Conservation (phyloP, 2,329 filamentous ascomycete species). For the Rutstroemia sp. region DNA sequence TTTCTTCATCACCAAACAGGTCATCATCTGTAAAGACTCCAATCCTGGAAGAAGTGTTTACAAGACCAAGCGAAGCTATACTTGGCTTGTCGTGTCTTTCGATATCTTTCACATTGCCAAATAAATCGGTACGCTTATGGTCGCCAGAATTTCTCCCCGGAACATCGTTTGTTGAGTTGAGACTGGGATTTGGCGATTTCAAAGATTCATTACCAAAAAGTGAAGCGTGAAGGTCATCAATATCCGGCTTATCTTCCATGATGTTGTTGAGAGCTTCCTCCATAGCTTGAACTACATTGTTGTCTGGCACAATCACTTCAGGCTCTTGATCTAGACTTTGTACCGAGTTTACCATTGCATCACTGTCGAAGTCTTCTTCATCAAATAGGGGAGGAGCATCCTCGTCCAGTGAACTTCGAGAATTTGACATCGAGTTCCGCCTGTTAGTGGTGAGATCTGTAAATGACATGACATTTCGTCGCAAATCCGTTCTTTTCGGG, state of each 20-base stretch:
- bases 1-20: constrained; percentile 83
- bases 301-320: constrained; percentile 56
- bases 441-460: constrained; percentile 47
- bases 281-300: constrained; percentile 81
- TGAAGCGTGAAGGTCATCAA: constrained; percentile 57
- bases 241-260: constrained; percentile 69
- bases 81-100: constrained; percentile 59
- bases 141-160: constrained; percentile 60
- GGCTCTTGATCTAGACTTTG: constrained; percentile 71
- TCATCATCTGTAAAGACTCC: constrained; percentile 93
- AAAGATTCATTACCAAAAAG: constrained; percentile 49
- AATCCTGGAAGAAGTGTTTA: constrained; percentile 78
- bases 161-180: constrained; percentile 47
- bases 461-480: constrained; percentile 52
- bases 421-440: constrained; percentile 28
- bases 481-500: constrained; percentile 42
- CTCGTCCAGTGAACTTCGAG: constrained; percentile 67
- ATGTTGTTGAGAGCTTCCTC: constrained; percentile 89
- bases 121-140: constrained; percentile 35
- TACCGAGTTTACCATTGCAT: constrained; percentile 63
- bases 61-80: constrained; percentile 82
- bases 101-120: constrained; percentile 35
- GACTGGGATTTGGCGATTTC: constrained; percentile 38
- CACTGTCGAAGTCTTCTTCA: constrained; percentile 69
- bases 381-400: constrained; percentile 60